These are phyloP conservation scores for Leccinum colubrinum DNA, from an alignment of 1,284 basidiomycete genomes.

Conservation along the genomic window DNA sequence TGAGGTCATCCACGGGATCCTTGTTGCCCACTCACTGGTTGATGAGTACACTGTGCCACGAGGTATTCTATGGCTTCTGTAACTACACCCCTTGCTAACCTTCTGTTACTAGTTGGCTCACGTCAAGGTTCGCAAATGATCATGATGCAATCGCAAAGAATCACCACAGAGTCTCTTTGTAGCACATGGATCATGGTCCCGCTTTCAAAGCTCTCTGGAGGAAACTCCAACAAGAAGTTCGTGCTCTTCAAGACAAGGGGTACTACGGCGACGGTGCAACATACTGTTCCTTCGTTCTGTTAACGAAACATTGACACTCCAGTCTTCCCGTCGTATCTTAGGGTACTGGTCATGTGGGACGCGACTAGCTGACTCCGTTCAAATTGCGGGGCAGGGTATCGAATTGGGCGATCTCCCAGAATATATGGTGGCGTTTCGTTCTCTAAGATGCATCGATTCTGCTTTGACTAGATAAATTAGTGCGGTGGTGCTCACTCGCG, in stretches of 20 bases:
- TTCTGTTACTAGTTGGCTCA: slow-evolving; percentile 59
- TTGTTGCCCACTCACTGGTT: slow-evolving; percentile 66
- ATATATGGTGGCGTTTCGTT: slow-evolving; percentile 52
- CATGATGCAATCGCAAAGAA: background rate
- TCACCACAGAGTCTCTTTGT: slow-evolving; percentile 3
- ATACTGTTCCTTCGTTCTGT: background rate
- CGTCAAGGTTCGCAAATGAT: slow-evolving; percentile 53
- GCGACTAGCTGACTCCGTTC: slow-evolving; percentile 61
- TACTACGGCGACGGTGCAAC: slow-evolving; percentile 76
- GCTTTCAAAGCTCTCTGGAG: slow-evolving; percentile 73
- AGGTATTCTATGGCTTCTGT: slow-evolving; percentile 44
- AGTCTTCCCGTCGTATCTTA: slow-evolving; percentile 28
- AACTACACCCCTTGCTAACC: slow-evolving; percentile 2
- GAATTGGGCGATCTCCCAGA: slow-evolving; percentile 64
- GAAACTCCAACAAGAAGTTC: slow-evolving; percentile 61
- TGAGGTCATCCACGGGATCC: slow-evolving; percentile 56
- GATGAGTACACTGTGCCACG: slow-evolving; percentile 78
- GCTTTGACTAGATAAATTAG: slow-evolving; percentile 35
- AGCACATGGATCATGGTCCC: slow-evolving; percentile 79
- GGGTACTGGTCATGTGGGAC: slow-evolving; percentile 80
- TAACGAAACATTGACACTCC: slow-evolving; percentile 7
- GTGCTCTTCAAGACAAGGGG: slow-evolving; percentile 62
- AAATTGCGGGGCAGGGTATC: slow-evolving; percentile 48
- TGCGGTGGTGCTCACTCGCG: slow-evolving; percentile 78
- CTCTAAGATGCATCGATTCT: background rate